These are phyloP conservation scores for Metroxylon sagu DNA, from an alignment of 176 grass and related monocot genomes.

Conservation along the genomic window DNA sequence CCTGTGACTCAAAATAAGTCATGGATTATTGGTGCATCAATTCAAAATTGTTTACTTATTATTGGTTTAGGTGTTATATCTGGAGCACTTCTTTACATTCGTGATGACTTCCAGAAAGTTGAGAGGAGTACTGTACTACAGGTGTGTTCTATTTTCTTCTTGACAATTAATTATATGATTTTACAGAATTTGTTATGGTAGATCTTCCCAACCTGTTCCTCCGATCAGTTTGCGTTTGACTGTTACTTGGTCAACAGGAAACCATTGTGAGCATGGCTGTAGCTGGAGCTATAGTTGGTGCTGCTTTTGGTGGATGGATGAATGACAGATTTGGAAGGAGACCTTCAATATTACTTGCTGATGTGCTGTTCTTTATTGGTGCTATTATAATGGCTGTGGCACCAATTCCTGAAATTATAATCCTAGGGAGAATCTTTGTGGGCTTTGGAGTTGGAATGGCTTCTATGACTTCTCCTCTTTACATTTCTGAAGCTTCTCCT, in stretches of 20 bases:
- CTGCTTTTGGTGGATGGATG: constrained; percentile 91
- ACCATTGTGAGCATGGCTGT: constrained; percentile 98
- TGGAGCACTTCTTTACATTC: constrained; percentile 88
- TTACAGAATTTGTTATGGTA: constrained; percentile 3
- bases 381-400: constrained; percentile 68
- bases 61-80: constrained; percentile 81
- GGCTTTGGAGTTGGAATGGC: constrained; percentile 95
- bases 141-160: constrained; percentile 19
- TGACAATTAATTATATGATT: constrained; percentile 2
- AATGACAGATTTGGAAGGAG: constrained; percentile 81
- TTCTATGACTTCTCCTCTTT: constrained; percentile 91
- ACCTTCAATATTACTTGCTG: constrained; percentile 68
- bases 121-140: constrained; percentile 63
- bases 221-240: constrained; percentile 1
- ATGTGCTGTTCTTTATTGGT: constrained; percentile 63
- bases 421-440: constrained; percentile 87
- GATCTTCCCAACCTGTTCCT: neutral
- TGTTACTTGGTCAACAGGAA: constrained; percentile 37
- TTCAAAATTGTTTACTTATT: neutral
- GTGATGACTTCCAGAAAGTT: constrained; percentile 66
- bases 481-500: constrained; percentile 95
- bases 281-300: constrained; percentile 89
- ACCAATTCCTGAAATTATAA: constrained; percentile 65
- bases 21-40: neutral
- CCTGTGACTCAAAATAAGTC: constrained; percentile 1